phyloP scores from a whole-genome alignment of 345 rosid genomes.

The Geranium rotundifolium region DNA sequence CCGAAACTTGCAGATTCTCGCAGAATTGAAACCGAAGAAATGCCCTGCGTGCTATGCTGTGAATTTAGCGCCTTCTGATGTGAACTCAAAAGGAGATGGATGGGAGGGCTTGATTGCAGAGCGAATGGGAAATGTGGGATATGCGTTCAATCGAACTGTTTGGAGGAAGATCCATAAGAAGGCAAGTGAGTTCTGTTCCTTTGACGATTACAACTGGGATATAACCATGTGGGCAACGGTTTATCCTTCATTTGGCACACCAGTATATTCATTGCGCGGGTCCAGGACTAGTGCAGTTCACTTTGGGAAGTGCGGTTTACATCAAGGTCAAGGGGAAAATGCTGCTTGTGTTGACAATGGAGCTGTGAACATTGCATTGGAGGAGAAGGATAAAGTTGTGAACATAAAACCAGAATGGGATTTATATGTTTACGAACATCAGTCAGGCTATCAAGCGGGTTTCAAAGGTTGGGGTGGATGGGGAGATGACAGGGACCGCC shows the following conservation, averaged over 20 bases:
- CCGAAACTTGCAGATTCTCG: slow-evolving; percentile 66
- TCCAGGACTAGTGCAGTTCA: slow-evolving; percentile 89
- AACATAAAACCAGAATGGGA: slow-evolving; percentile 58
- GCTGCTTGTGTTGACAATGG: slow-evolving; percentile 78
- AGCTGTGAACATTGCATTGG: slow-evolving; percentile 38
- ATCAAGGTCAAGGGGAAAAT: slow-evolving; percentile 66
- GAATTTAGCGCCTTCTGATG: slow-evolving; percentile 87
- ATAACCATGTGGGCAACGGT: slow-evolving; percentile 98
- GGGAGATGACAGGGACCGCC: slow-evolving; percentile 82
- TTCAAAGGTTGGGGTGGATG: slow-evolving; percentile 99
- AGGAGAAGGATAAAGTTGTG: slow-evolving; percentile 44
- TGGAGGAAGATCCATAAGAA: slow-evolving; percentile 77
- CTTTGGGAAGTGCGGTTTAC: slow-evolving; percentile 97
- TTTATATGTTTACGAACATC: slow-evolving; percentile 43
- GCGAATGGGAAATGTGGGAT: slow-evolving; percentile 93
- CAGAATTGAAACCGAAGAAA: slow-evolving; percentile 43
- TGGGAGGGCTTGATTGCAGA: slow-evolving; percentile 61
- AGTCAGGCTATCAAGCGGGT: slow-evolving; percentile 90
- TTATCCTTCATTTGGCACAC: slow-evolving; percentile 79
- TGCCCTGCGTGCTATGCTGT: slow-evolving; percentile 88
- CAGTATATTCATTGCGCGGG: slow-evolving; percentile 77
- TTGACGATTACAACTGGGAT: slow-evolving; percentile 98
- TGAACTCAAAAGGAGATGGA: slow-evolving; percentile 83
- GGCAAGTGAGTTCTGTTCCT: slow-evolving; percentile 77
- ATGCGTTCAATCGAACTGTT: slow-evolving; percentile 67